Evolutionary conservation across 257 asterid species (phyloP).

Genomic region (Anisodus tanguticus): DNA sequence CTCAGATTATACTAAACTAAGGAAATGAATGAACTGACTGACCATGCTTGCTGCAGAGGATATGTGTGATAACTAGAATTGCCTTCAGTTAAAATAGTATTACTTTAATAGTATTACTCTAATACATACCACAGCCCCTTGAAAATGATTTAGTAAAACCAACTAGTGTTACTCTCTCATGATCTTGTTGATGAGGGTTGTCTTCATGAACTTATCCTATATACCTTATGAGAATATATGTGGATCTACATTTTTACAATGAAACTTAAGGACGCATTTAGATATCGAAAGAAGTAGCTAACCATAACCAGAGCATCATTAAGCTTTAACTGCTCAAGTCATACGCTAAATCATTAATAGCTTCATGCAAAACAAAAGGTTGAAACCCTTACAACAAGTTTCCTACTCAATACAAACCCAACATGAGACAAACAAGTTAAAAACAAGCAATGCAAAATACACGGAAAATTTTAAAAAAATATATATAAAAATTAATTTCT

Average conservation of each 20-base stretch:
- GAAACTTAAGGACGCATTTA: neutral
- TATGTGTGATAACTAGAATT: too few relatives aligned
- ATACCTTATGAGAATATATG: neutral
- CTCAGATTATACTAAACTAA: too few relatives aligned
- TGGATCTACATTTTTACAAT: neutral
- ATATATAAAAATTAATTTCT: neutral
- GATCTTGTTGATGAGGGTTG: neutral
- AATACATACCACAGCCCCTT: too few relatives aligned
- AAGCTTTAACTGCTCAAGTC: neutral
- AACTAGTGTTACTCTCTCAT: neutral
- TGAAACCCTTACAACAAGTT: neutral
- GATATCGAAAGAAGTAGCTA: neutral
- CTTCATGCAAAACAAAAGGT: neutral
- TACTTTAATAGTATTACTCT: too few relatives aligned
- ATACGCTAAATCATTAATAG: neutral
- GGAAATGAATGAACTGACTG: too few relatives aligned
- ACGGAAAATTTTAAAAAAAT: neutral
- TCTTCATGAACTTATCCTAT: neutral
- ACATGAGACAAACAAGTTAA: neutral
- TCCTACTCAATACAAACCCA: neutral
- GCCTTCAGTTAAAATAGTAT: too few relatives aligned
- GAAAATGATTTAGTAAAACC: neutral
- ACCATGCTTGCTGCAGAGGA: too few relatives aligned
- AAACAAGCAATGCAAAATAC: neutral
- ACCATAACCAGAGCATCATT: conserved; percentile 1